Conservation (phyloP, 345 rosid species). For the Eucalyptus pauciflora region DNA sequence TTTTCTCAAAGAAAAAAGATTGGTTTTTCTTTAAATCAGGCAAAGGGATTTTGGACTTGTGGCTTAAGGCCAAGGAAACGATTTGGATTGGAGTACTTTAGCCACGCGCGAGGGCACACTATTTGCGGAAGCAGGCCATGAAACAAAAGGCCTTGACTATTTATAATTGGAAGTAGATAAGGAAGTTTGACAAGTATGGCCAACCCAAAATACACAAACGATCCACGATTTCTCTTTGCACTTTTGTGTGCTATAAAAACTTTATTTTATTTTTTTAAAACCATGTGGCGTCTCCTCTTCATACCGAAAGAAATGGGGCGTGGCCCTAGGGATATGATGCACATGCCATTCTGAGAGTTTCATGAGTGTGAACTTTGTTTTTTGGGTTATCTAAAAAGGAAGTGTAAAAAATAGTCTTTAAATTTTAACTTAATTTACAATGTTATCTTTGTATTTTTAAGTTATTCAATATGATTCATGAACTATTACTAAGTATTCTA, state of each 20-base stretch:
- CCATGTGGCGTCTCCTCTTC: neutral
- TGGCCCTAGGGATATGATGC: neutral
- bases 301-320: neutral
- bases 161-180: neutral
- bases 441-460: rapidly evolving
- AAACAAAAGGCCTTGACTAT: neutral
- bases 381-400: neutral
- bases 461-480: too few relatives aligned
- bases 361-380: neutral
- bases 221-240: neutral
- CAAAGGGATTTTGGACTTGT: neutral
- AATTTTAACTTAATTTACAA: too few relatives aligned
- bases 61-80: neutral
- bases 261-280: too few relatives aligned
- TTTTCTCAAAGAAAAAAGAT: neutral
- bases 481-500: too few relatives aligned
- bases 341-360: neutral
- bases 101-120: neutral
- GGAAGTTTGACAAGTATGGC: rapidly evolving
- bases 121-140: neutral
- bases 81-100: neutral
- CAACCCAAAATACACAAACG: neutral
- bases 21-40: neutral
- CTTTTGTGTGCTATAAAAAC: neutral
- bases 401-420: too few relatives aligned